A percentile compares a stretch with the other conserved stretches of the same genome.
phyloP scores from a whole-genome alignment of 805 yeast genomes.

The Yarrowia deformans region DNA sequence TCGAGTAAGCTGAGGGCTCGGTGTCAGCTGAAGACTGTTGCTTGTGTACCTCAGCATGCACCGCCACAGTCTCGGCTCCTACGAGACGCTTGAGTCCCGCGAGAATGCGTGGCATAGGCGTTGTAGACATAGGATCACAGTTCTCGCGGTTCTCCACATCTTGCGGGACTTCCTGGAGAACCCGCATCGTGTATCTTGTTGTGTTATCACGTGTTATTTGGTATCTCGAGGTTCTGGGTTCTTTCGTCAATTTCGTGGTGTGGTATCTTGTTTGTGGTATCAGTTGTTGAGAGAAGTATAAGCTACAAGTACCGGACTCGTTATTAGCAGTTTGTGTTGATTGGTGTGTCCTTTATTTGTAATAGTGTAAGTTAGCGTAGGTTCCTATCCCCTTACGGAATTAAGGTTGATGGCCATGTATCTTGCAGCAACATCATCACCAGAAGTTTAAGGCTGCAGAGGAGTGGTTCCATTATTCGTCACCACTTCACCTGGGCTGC shows the following conservation, averaged over 20 bases:
- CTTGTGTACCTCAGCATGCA: conserved; percentile 26
- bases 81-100: conserved; percentile 26
- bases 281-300: background rate
- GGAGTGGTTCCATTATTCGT: conserved; percentile 19
- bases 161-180: conserved; percentile 15
- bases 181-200: conserved; percentile 10
- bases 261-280: background rate
- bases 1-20: conserved; percentile 20
- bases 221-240: too few relatives aligned
- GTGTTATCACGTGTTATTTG: background rate
- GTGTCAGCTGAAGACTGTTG: conserved; percentile 14
- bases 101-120: conserved; percentile 19
- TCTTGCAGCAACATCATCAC: conserved; percentile 32
- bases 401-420: conserved; percentile 28
- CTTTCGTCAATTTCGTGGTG: background rate
- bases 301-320: too few relatives aligned
- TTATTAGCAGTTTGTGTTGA: conserved; percentile 1
- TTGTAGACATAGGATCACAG: conserved; percentile 3
- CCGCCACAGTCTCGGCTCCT: conserved; percentile 7
- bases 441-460: conserved; percentile 16
- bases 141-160: conserved; percentile 23
- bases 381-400: background rate
- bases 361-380: background rate
- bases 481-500: conserved; percentile 2
- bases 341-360: background rate